These are phyloP conservation scores for Miamiensis avidus DNA, from an alignment of 169 alveolate species.

Conservation along the genomic window DNA sequence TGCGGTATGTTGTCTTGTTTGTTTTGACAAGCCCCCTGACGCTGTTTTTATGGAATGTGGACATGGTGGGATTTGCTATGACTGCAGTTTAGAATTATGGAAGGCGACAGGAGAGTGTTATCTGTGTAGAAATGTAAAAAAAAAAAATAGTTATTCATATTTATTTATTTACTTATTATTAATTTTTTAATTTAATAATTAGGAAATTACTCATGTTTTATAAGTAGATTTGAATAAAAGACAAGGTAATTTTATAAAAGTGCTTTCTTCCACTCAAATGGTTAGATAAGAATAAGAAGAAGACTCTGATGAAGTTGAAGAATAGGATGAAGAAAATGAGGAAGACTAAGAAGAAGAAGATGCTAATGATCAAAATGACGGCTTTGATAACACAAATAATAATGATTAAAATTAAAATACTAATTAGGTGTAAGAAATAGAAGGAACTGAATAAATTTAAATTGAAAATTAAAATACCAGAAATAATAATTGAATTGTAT, in stretches of 20 bases:
- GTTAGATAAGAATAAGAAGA: not conserved
- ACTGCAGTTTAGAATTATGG: slow-evolving; percentile 20
- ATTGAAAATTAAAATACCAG: too few relatives aligned
- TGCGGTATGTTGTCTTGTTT: slow-evolving; percentile 22
- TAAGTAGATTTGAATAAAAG: slow-evolving; percentile 8
- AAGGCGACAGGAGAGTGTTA: slow-evolving; percentile 12
- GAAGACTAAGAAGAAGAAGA: too few relatives aligned
- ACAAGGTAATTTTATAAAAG: not conserved
- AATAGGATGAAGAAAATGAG: not conserved
- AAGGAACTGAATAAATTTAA: too few relatives aligned
- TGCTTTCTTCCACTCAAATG: slow-evolving; percentile 21
- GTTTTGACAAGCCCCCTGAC: slow-evolving; percentile 22
- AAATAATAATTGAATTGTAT: too few relatives aligned
- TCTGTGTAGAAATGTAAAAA: slow-evolving; percentile 14
- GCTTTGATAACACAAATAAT: too few relatives aligned
- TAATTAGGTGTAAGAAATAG: too few relatives aligned
- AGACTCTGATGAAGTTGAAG: not conserved
- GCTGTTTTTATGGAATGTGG: slow-evolving; percentile 31
- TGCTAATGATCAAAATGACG: too few relatives aligned
- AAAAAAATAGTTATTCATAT: not conserved
- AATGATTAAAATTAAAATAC: too few relatives aligned
- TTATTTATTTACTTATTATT: not conserved
- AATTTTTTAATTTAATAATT: not conserved
- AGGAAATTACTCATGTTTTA: slow-evolving; percentile 15
- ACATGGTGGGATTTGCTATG: slow-evolving; percentile 30